A percentile compares a stretch with the other conserved stretches of the same genome.
These are phyloP conservation scores for Acacia acuminata DNA, from an alignment of 306 rosid species.

Conservation along the genomic window DNA sequence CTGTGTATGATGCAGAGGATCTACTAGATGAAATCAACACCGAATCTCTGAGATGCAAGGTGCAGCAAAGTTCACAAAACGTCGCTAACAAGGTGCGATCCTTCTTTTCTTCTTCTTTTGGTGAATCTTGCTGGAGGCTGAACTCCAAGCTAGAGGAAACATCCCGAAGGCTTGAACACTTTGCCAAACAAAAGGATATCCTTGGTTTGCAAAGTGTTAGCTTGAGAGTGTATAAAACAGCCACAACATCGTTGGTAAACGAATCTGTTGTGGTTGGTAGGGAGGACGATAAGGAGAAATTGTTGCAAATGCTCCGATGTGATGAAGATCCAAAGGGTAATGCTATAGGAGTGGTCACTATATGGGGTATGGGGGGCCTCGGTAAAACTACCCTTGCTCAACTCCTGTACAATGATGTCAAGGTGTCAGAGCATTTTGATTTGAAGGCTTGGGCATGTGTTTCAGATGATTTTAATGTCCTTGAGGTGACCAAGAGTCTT, in stretches of 20 bases:
- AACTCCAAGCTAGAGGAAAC: conserved; percentile 36
- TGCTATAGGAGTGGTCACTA: conserved; percentile 28
- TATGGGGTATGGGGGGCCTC: conserved; percentile 36
- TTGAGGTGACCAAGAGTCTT: conserved; percentile 41
- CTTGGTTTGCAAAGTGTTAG: conserved; percentile 40
- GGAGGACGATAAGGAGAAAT: conserved; percentile 31
- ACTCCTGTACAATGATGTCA: too few species aligned
- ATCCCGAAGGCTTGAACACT: conserved; percentile 32
- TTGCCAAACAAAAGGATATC: conserved; percentile 42
- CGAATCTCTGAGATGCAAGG: not conserved
- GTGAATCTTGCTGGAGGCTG: not conserved
- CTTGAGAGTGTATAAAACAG: conserved; percentile 12
- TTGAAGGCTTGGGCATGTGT: conserved; percentile 36
- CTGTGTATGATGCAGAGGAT: conserved; percentile 23
- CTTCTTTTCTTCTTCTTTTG: conserved; percentile 17
- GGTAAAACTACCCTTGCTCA: conserved; percentile 37
- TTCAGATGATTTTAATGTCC: conserved; percentile 39
- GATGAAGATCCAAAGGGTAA: conserved; percentile 13
- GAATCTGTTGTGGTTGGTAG: conserved; percentile 28
- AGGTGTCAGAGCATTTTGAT: not conserved
- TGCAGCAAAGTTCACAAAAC: not conserved
- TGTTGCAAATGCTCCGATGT: conserved; percentile 13
- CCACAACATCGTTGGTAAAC: conserved; percentile 45
- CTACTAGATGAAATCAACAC: conserved; percentile 12
- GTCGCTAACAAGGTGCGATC: conserved; percentile 29